These are phyloP conservation scores for Pyrrhoderma lamaoense DNA, from an alignment of 1,284 basidiomycete genomes.

Conservation along the genomic window DNA sequence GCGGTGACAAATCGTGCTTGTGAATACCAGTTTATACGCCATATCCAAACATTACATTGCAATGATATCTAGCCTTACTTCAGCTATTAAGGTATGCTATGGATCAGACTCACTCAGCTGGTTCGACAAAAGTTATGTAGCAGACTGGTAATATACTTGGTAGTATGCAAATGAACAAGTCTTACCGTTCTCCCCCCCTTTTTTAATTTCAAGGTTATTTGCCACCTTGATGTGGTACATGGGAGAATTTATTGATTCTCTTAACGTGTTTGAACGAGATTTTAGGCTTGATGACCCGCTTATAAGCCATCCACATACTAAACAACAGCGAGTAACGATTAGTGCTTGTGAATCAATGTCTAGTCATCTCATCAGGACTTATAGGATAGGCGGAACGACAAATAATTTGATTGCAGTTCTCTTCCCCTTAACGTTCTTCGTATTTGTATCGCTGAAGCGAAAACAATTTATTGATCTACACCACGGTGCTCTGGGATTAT, in stretches of 20 bases:
- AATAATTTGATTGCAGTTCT: slow-evolving; percentile 42
- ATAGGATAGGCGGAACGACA: slow-evolving; percentile 40
- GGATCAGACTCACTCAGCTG: slow-evolving; percentile 40
- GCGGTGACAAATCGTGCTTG: no score
- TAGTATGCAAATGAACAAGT: neutral
- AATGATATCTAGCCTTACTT: no score
- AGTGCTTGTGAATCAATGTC: neutral
- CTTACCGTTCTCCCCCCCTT: neutral
- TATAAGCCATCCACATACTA: slow-evolving; percentile 44
- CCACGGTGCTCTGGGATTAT: slow-evolving; percentile 46
- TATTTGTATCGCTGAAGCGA: slow-evolving; percentile 32
- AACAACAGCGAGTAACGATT: slow-evolving; percentile 37
- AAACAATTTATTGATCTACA: slow-evolving; percentile 46
- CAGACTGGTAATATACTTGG: slow-evolving; percentile 33
- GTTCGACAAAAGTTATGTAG: slow-evolving; percentile 31
- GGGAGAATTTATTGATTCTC: slow-evolving; percentile 11
- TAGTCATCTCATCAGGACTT: neutral
- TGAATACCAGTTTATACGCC: no score
- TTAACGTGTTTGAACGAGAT: slow-evolving; percentile 43
- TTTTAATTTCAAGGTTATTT: slow-evolving; percentile 32
- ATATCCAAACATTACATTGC: no score
- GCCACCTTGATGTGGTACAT: slow-evolving; percentile 25
- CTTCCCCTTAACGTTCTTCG: slow-evolving; percentile 36
- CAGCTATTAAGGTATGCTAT: slow-evolving; percentile 15
- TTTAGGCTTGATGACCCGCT: slow-evolving; percentile 44